Evolutionary conservation across 23 red algal species (phyloP).

Genomic region (Gracilaria caudata): DNA sequence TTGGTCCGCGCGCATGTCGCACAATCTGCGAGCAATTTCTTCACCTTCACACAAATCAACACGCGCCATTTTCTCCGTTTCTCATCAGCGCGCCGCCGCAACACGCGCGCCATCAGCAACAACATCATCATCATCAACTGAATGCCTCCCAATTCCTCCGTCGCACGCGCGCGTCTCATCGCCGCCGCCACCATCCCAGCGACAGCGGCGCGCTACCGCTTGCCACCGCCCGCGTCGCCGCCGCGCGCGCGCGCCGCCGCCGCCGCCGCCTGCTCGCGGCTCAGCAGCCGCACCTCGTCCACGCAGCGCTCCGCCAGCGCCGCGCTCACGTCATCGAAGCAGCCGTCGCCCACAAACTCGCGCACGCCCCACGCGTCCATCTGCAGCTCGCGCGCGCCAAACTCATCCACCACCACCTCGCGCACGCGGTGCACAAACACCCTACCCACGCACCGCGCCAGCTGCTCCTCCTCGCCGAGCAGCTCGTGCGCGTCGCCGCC

Average conservation of each 20-base stretch:
- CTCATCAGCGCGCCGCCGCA: no score
- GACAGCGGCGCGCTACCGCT: neutral
- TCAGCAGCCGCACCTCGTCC: neutral
- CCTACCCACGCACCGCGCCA: neutral
- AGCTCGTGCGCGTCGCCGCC: neutral
- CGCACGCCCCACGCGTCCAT: neutral
- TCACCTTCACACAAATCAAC: no score
- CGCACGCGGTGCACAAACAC: neutral
- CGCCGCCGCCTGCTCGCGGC: no score
- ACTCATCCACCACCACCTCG: neutral
- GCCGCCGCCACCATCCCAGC: no score
- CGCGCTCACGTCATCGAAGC: neutral
- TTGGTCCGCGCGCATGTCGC: neutral
- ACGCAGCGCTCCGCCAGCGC: neutral
- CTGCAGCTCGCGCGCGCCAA: neutral
- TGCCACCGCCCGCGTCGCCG: no score
- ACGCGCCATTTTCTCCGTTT: no score
- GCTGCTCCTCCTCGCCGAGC: neutral
- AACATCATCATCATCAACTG: no score
- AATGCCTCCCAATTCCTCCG: no score
- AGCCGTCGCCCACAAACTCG: neutral
- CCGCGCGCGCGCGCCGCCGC: no score
- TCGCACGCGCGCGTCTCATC: no score
- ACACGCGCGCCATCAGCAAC: no score
- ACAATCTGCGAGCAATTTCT: no score